Evolutionary conservation across 306 rosid species (phyloP).

Genomic region (Rosa persica): DNA sequence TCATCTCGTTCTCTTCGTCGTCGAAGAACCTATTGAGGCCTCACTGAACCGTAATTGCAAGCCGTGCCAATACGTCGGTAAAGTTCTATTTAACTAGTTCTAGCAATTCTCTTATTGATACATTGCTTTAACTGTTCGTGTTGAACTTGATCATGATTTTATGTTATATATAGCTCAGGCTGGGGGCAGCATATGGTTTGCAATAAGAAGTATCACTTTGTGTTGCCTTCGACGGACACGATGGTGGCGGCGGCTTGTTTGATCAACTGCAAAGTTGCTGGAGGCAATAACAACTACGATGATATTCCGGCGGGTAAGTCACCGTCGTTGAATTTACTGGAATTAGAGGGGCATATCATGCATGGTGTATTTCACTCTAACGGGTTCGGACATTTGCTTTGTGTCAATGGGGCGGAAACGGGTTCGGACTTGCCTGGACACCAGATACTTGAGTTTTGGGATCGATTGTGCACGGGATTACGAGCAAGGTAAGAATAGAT

Average conservation of each 20-base stretch:
- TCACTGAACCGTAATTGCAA: conserved; percentile 57
- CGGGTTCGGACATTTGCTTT: conserved; percentile 84
- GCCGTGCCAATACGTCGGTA: conserved; percentile 81
- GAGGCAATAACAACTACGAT: background rate
- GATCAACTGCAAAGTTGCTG: conserved; percentile 13
- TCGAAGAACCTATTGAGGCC: conserved; percentile 62
- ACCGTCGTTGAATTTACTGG: conserved; percentile 27
- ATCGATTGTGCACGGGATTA: conserved; percentile 68
- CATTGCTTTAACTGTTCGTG: background rate
- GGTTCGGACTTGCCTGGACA: conserved; percentile 66
- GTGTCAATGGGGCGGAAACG: conserved; percentile 71
- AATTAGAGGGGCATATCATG: conserved; percentile 62
- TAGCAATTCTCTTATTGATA: background rate
- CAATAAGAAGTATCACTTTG: conserved; percentile 85
- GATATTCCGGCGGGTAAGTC: background rate
- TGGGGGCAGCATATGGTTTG: conserved; percentile 84
- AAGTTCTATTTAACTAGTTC: conserved; percentile 7
- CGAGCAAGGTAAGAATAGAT: conserved; percentile 52
- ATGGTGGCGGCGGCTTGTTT: conserved; percentile 38
- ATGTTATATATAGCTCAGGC: conserved; percentile 39
- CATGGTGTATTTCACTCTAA: conserved; percentile 90
- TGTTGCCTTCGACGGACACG: conserved; percentile 74
- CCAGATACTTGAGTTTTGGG: conserved; percentile 75
- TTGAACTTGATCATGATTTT: background rate
- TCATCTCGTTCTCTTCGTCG: conserved; percentile 56